These are phyloP conservation scores for Chrysopogon serrulatus DNA, from an alignment of 176 grass and related monocot genomes.

Conservation along the genomic window DNA sequence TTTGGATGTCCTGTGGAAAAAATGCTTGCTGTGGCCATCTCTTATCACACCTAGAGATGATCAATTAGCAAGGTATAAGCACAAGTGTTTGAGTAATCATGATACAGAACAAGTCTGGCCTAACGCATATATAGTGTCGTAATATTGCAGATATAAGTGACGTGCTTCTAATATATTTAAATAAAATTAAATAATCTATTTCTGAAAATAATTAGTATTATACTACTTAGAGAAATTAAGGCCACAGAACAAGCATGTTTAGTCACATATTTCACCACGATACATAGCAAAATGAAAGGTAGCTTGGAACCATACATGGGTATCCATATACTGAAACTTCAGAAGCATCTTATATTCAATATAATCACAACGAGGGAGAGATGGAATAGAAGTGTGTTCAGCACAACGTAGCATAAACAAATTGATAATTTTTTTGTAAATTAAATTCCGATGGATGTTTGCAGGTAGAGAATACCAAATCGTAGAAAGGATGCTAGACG, in stretches of 20 bases:
- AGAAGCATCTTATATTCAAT: background rate
- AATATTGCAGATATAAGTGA: background rate
- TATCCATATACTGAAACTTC: background rate
- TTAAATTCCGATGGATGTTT: background rate
- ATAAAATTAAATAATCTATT: background rate
- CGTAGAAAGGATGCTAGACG: background rate
- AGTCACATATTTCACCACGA: background rate
- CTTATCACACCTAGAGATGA: slow-evolving; percentile 59
- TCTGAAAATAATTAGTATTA: background rate
- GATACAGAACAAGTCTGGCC: no score
- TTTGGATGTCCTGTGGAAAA: slow-evolving; percentile 85
- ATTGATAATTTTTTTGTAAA: background rate
- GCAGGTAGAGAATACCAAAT: background rate
- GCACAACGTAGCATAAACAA: background rate
- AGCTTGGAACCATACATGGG: background rate
- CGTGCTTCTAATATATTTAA: background rate
- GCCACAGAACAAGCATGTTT: background rate
- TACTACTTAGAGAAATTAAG: background rate
- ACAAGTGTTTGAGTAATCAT: no score
- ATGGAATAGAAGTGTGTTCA: background rate
- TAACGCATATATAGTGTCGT: no score
- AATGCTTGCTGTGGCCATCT: slow-evolving; percentile 79
- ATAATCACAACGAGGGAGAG: background rate
- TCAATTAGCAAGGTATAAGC: background rate
- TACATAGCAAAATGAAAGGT: background rate